Percentiles rank a stretch among this genome's conserved stretches.
Evolutionary conservation across 2,329 filamentous ascomycete genomes (phyloP).

Genomic region (Arthrobotrys conoides): DNA sequence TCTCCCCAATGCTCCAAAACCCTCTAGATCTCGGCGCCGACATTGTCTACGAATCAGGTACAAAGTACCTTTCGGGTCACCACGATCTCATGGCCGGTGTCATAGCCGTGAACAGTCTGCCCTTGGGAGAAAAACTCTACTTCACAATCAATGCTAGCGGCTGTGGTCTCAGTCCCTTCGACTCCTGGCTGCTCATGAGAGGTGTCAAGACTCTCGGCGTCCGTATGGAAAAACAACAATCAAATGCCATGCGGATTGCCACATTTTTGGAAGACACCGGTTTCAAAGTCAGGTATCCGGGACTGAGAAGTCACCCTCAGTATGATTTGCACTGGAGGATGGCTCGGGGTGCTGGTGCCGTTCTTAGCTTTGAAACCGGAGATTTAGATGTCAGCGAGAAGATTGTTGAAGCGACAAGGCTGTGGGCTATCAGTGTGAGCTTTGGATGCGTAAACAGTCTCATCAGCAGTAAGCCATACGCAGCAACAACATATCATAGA

Average conservation of each 20-base stretch:
- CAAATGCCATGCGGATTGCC: conserved; percentile 90
- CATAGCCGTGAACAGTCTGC: conserved; percentile 86
- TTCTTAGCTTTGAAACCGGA: conserved; percentile 95
- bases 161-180: conserved; percentile 93
- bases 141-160: conserved; percentile 98
- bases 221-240: conserved; percentile 98
- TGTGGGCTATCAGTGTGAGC: conserved; percentile 96
- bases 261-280: conserved; percentile 91
- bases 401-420: conserved; percentile 90
- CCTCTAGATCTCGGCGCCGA: conserved; percentile 95
- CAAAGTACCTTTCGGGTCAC: conserved; percentile 97
- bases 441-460: conserved; percentile 98
- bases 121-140: conserved; percentile 88
- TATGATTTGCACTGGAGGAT: conserved; percentile 97
- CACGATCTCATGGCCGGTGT: conserved; percentile 99
- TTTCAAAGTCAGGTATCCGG: conserved; percentile 95
- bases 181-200: conserved; percentile 94
- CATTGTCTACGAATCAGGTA: conserved; percentile 96
- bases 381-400: conserved; percentile 85
- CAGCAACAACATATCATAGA: not conserved
- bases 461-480: conserved; percentile 79
- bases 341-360: conserved; percentile 92
- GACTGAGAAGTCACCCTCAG: conserved; percentile 93
- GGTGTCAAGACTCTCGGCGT: conserved; percentile 97
- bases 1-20: conserved; percentile 93